Percentiles rank a stretch among this genome's conserved stretches.
phyloP scores from a whole-genome alignment of 108 stramenopile species.

The Nannochloropsis oceanica region DNA sequence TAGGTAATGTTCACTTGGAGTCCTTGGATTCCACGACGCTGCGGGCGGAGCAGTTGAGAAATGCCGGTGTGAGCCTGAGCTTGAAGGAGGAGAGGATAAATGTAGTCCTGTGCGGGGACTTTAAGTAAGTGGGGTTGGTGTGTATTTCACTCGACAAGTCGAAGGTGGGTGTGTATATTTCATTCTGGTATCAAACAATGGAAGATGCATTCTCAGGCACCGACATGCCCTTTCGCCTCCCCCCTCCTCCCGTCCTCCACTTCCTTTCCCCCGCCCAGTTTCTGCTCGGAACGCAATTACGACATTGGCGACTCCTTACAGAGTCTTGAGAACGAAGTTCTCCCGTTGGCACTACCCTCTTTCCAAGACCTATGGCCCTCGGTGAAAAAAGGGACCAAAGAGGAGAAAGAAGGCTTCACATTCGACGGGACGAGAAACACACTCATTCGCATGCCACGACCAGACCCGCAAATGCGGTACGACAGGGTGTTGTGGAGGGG shows the following conservation, averaged over 20 bases:
- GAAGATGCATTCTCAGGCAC: too few relatives aligned
- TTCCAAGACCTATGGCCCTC: background rate
- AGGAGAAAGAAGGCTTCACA: background rate
- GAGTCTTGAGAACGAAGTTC: background rate
- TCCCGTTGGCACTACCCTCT: background rate
- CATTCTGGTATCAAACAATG: too few relatives aligned
- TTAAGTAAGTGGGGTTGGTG: background rate
- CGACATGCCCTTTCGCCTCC: background rate
- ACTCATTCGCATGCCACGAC: background rate
- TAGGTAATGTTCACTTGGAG: background rate
- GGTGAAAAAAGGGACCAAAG: background rate
- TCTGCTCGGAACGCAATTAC: background rate
- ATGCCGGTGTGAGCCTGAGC: background rate
- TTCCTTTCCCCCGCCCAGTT: background rate
- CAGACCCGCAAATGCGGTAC: background rate
- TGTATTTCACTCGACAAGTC: too few relatives aligned
- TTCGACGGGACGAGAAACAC: background rate
- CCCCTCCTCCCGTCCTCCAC: background rate
- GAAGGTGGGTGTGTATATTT: too few relatives aligned
- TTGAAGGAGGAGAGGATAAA: background rate
- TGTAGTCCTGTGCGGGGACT: background rate
- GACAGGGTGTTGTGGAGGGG: background rate
- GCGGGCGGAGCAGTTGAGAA: background rate
- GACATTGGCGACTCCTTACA: background rate
- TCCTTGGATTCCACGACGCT: background rate